phyloP scores from a whole-genome alignment of 345 rosid genomes.

The Lagerstroemia speciosa region DNA sequence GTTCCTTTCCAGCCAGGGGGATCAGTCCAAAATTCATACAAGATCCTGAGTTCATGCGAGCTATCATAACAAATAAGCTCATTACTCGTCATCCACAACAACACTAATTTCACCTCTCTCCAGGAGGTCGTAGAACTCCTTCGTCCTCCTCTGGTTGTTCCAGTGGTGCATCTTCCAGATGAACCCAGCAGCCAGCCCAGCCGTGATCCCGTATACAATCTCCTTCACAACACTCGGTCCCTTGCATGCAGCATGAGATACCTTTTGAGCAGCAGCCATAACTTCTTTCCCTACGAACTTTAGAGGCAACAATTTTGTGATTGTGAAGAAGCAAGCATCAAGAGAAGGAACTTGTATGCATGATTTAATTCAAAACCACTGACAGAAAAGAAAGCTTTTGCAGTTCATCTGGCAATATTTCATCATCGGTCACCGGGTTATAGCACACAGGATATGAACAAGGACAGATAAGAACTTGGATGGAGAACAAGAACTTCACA shows the following conservation, averaged over 20 bases:
- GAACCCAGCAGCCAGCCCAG: constrained; percentile 22
- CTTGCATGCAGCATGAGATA: constrained; percentile 18
- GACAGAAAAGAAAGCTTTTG: not conserved
- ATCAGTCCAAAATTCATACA: too few relatives aligned
- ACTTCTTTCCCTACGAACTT: not conserved
- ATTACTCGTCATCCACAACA: constrained; percentile 23
- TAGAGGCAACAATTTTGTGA: not conserved
- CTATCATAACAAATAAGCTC: not conserved
- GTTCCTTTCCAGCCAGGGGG: too few relatives aligned
- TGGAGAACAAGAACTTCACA: not conserved
- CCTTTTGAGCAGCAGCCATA: constrained; percentile 19
- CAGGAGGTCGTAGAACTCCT: constrained; percentile 30
- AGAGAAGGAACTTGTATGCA: not conserved
- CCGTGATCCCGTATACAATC: constrained; percentile 20
- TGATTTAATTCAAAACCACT: not conserved
- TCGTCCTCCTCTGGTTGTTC: constrained; percentile 28
- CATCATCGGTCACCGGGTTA: not conserved
- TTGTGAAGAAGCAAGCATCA: not conserved
- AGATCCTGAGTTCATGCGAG: too few relatives aligned
- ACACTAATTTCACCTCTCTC: constrained; percentile 30
- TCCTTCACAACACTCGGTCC: constrained; percentile 35
- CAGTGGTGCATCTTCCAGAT: constrained; percentile 40
- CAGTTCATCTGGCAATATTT: not conserved
- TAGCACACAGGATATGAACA: not conserved
- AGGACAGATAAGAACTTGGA: not conserved